Base-by-base conservation (phyloP, 2,329 filamentous ascomycete species). In the Hypoxylon rubiginosum region DNA sequence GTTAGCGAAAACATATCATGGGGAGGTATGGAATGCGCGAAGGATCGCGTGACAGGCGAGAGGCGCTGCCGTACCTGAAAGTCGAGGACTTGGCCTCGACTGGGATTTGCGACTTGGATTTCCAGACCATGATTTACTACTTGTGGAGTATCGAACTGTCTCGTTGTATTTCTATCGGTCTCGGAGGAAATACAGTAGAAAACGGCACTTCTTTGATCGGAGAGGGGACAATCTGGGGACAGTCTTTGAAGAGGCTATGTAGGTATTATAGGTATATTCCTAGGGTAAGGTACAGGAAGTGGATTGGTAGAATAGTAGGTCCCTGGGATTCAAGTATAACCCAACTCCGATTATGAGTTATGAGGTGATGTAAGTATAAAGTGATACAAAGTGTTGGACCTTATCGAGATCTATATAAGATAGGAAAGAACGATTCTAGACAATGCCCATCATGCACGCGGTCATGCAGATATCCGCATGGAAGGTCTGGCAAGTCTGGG, bases 31-130 rank as follows among this genome's bases (percentile, higher is more conserved):
- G n/a, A n/a, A n/a, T 36, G 17, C 43, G 34, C 24, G 21, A 49
- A 51, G 26, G 34, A n/a, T 36, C n/a, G 39, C 39, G 39, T 28
- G 46, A 36, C 41, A 32, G 39, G 46, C 11, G n/a, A n/a, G 51
- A 46, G 28, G 39, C 50, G 32, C 53, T 63, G 15, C 11, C 30
- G 30, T 70, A 75, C 74, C 72, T 68, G 39, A 74, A 62, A 39
- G 64, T 67, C 13, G 74, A 75, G 36, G 67, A 30, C 57, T 71
- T 71, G 24, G 61, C 68, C 67, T 69, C 69, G 56, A 68, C 54
- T 52, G 64, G 67, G 36, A 41, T n/a, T n/a, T 55, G 48, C 19
- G 67, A 58, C 39, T 71, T 72, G 30, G 50, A 62, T 62, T 64
- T 68, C 69, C 70, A 68, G 32, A 56, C 71, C 74, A 75, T 75